A percentile compares a stretch with the other conserved stretches of the same genome.
phyloP scores from a whole-genome alignment of 352 stramenopile genomes.

The Globisporangium paddicum region DNA sequence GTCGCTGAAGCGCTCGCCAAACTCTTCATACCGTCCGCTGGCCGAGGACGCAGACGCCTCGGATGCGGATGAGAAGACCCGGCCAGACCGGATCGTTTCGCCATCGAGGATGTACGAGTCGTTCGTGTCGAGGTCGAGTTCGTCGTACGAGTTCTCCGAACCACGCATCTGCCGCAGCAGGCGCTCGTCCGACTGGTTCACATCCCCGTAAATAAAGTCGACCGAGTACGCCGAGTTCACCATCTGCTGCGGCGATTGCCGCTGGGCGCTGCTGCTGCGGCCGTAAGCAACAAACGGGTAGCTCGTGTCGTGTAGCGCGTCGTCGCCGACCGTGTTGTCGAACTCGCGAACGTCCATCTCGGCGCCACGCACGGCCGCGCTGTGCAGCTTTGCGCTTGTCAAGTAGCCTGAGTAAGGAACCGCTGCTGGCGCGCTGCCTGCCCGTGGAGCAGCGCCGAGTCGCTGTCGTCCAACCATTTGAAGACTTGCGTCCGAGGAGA shows the following conservation, averaged over 20 bases:
- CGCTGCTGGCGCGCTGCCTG: not conserved
- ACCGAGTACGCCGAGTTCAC: constrained; percentile 26
- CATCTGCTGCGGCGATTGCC: constrained; percentile 15
- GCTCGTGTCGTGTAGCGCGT: constrained; percentile 15
- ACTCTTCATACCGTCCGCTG: not conserved
- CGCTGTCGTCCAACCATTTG: not conserved
- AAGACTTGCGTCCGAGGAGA: constrained; percentile 5
- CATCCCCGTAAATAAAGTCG: constrained; percentile 31
- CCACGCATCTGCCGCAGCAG: constrained; percentile 1
- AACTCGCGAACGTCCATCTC: constrained; percentile 31
- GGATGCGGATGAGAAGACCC: constrained; percentile 9
- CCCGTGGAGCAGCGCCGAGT: constrained; percentile 5
- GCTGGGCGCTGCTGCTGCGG: not conserved
- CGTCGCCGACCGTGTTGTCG: constrained; percentile 13
- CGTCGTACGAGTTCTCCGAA: not conserved
- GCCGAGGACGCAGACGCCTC: not conserved
- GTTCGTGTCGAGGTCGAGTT: constrained; percentile 1
- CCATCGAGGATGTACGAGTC: constrained; percentile 15
- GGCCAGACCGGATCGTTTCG: constrained; percentile 5
- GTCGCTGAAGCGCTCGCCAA: constrained; percentile 5
- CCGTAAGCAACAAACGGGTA: constrained; percentile 6
- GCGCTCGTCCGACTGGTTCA: not conserved
- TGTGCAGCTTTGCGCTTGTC: not conserved
- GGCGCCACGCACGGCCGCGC: not conserved
- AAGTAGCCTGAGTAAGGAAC: constrained; percentile 8